Evolutionary conservation across 2,329 filamentous ascomycete species (phyloP).

Genomic region (Pseudonectria foliicola): DNA sequence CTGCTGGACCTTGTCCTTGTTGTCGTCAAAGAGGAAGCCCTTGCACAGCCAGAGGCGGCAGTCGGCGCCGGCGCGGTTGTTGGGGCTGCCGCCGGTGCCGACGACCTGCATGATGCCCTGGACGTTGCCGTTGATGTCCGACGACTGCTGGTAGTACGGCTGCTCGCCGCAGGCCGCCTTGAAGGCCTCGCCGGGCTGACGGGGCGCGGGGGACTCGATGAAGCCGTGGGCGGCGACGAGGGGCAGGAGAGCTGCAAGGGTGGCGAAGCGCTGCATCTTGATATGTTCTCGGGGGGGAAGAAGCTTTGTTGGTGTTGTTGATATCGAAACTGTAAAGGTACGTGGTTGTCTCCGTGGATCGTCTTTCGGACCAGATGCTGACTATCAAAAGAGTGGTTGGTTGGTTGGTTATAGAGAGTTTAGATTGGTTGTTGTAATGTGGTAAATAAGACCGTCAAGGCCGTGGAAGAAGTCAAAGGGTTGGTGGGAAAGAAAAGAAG

Average conservation of each 20-base stretch:
- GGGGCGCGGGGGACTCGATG: constrained; percentile 34
- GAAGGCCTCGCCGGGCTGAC: constrained; percentile 36
- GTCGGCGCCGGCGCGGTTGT: constrained; percentile 1
- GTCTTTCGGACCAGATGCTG: constrained; percentile 23
- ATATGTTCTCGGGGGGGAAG: neutral
- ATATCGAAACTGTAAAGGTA: constrained; percentile 1
- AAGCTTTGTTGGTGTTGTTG: constrained; percentile 1
- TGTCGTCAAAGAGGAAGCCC: constrained; percentile 40
- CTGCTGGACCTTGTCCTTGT: constrained; percentile 34
- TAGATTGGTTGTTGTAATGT: constrained; percentile 1
- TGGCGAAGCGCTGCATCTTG: constrained; percentile 18
- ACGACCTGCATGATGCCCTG: constrained; percentile 29
- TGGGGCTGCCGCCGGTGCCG: constrained; percentile 14
- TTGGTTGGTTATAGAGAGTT: constrained; percentile 7
- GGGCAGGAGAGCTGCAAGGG: constrained; percentile 19
- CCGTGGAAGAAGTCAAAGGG: constrained; percentile 20
- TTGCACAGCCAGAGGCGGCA: constrained; percentile 41
- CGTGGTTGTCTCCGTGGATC: constrained; percentile 3
- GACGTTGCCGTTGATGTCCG: constrained; percentile 33
- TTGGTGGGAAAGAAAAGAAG: constrained; percentile 14
- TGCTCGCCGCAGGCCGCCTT: constrained; percentile 36
- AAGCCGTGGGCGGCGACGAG: constrained; percentile 37
- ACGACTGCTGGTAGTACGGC: constrained; percentile 26
- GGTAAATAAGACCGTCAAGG: constrained; percentile 23
- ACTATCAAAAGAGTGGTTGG: constrained; percentile 10